These are phyloP conservation scores for Ustilago curta DNA, from an alignment of 1,284 basidiomycete genomes.

Conservation along the genomic window DNA sequence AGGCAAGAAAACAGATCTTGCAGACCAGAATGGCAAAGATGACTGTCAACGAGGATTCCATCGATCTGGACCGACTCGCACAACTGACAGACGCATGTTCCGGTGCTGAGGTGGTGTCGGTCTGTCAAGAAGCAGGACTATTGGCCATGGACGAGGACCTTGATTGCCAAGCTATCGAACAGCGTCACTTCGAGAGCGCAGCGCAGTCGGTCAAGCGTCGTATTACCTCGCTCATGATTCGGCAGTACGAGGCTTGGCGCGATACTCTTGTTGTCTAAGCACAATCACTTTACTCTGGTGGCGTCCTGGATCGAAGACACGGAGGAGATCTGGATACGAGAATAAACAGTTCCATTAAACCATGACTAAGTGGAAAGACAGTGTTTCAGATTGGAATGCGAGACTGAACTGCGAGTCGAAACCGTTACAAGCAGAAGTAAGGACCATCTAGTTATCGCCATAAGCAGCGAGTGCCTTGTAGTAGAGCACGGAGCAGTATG, in stretches of 20 bases:
- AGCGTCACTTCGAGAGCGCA: constrained; percentile 80
- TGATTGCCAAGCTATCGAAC: constrained; percentile 80
- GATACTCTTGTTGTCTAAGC: constrained; percentile 47
- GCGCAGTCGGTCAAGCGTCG: constrained; percentile 80
- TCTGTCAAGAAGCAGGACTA: constrained; percentile 96
- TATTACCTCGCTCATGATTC: constrained; percentile 82
- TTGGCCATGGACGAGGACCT: constrained; percentile 88
- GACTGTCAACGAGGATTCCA: constrained; percentile 77
- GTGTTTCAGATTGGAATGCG: neutral
- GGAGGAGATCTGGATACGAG: neutral
- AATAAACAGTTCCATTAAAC: neutral
- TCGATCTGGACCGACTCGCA: constrained; percentile 81
- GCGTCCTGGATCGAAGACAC: neutral
- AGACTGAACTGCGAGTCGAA: neutral
- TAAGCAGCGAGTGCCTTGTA: constrained; percentile 23
- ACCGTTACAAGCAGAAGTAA: neutral
- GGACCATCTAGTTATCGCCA: constrained; percentile 15
- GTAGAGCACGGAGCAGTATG: constrained; percentile 27
- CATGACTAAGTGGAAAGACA: neutral
- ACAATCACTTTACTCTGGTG: too few species aligned
- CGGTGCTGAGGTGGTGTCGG: constrained; percentile 89
- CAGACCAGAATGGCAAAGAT: constrained; percentile 81
- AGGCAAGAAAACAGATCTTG: constrained; percentile 85
- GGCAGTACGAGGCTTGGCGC: constrained; percentile 55
- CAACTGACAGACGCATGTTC: constrained; percentile 84